phyloP scores from a whole-genome alignment of 75 land plant genomes.

The Larix kaempferi region DNA sequence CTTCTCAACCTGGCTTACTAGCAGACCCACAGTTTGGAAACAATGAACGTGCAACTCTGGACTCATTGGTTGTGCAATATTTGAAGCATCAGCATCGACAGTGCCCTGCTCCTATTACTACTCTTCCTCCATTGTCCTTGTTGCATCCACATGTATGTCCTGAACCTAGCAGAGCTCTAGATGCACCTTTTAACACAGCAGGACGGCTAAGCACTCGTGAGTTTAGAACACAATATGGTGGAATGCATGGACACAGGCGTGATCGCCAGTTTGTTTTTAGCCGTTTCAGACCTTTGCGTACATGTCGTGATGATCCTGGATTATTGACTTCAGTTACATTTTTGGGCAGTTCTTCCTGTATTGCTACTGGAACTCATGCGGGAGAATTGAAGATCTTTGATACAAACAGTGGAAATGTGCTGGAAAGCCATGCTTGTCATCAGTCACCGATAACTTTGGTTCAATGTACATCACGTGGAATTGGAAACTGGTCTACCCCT shows the following conservation, averaged over 20 bases:
- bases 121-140: constrained; percentile 93
- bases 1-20: constrained; percentile 34
- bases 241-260: constrained; percentile 65
- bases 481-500: constrained; percentile 19
- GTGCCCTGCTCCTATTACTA: constrained; percentile 97
- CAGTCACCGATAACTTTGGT: constrained; percentile 61
- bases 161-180: constrained; percentile 75
- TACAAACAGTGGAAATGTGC: constrained; percentile 55
- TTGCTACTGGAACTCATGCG: constrained; percentile 84
- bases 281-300: constrained; percentile 90
- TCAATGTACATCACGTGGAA: constrained; percentile 49
- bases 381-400: constrained; percentile 96
- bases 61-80: constrained; percentile 95
- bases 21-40: constrained; percentile 24
- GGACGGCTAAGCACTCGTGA: constrained; percentile 69
- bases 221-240: constrained; percentile 59
- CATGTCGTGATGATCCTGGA: constrained; percentile 78
- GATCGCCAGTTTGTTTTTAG: constrained; percentile 95
- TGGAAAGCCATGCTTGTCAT: constrained; percentile 70
- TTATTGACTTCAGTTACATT: constrained; percentile 77
- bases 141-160: constrained; percentile 97
- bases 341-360: constrained; percentile 61
- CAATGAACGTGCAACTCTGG: constrained; percentile 76
- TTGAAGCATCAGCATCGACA: constrained; percentile 99
- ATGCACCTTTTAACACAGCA: constrained; percentile 83